Conservation (phyloP, 2,329 filamentous ascomycete genomes). For the Fusarium marasasianum region DNA sequence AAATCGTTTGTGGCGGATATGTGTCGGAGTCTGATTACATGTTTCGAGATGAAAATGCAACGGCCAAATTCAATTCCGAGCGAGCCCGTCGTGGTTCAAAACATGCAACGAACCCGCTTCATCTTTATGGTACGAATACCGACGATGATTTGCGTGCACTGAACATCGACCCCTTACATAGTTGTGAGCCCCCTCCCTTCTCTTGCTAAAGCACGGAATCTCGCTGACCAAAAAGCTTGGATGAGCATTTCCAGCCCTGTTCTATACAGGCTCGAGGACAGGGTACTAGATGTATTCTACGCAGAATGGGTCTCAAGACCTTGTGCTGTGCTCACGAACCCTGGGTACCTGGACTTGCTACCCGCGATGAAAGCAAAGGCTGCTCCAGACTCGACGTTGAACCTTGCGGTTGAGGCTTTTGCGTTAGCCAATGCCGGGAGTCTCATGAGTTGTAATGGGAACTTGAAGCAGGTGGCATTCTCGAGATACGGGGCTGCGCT, state of each 20-base stretch:
- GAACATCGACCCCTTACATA: background rate
- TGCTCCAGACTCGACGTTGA: background rate
- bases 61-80: background rate
- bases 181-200: background rate
- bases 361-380: background rate
- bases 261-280: background rate
- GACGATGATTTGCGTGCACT: background rate
- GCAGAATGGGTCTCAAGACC: background rate
- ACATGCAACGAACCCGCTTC: fast-evolving
- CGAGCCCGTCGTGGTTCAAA: background rate
- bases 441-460: background rate
- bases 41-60: background rate
- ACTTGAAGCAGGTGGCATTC: background rate
- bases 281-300: background rate
- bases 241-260: fast-evolving
- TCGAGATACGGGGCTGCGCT: background rate
- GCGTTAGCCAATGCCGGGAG: background rate
- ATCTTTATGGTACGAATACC: fast-evolving
- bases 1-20: background rate
- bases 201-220: no score
- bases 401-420: background rate
- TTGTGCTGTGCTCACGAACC: fast-evolving
- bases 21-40: background rate
- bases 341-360: background rate
- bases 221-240: background rate